Evolutionary conservation across 2,329 filamentous ascomycete species (phyloP).

Genomic region (Elsinoe fawcettii): DNA sequence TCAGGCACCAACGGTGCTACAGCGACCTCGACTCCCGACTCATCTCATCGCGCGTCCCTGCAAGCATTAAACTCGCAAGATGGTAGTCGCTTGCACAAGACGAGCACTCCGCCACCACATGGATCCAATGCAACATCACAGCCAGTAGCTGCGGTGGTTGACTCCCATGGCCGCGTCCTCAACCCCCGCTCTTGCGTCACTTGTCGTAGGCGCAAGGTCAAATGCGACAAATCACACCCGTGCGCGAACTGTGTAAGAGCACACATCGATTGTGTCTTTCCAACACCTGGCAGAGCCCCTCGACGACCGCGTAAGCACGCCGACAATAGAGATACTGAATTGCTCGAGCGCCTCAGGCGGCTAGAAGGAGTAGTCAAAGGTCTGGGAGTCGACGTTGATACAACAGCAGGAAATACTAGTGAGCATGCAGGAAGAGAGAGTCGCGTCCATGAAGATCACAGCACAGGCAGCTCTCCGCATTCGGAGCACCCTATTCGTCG

Average conservation of each 20-base stretch:
- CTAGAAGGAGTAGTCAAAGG: conserved; percentile 66
- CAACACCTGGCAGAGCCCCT: conserved; percentile 64
- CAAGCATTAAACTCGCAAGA: neutral
- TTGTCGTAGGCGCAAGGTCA: conserved; percentile 57
- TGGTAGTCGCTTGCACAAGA: neutral
- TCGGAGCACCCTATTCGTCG: conserved; percentile 3
- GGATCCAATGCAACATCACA: neutral
- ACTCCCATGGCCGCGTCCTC: conserved; percentile 28
- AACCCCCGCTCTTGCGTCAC: conserved; percentile 44
- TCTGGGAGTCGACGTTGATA: conserved; percentile 40
- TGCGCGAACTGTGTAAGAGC: conserved; percentile 68
- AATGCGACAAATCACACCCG: conserved; percentile 70
- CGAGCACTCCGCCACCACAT: conserved; percentile 9
- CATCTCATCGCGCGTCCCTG: conserved; percentile 7
- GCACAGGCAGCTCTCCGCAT: neutral
- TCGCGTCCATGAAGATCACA: conserved; percentile 26
- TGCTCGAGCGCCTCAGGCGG: conserved; percentile 64
- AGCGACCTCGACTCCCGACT: neutral
- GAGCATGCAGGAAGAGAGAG: neutral
- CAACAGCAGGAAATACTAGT: conserved; percentile 1
- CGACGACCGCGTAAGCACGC: conserved; percentile 60
- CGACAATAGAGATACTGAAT: conserved; percentile 50
- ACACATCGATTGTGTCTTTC: conserved; percentile 64
- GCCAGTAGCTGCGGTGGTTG: conserved; percentile 17
- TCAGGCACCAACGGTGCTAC: neutral